phyloP scores from a whole-genome alignment of 345 rosid genomes.

The Eucalyptus brandiana region DNA sequence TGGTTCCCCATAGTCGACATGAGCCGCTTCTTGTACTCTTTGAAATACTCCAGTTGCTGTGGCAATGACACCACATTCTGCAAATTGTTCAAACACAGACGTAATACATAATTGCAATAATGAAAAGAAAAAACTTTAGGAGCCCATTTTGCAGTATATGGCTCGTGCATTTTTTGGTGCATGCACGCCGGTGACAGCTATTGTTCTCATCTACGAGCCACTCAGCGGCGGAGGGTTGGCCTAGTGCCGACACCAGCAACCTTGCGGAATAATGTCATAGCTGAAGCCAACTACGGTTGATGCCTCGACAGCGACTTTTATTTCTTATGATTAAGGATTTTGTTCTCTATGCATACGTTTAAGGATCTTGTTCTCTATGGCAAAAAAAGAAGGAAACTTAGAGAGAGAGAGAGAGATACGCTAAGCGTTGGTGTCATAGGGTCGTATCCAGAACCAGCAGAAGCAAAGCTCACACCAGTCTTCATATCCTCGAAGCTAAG shows the following conservation, averaged over 20 bases:
- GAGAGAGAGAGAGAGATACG: constrained; percentile 12
- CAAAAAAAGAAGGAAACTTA: neutral
- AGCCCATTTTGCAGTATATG: neutral
- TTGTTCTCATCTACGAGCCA: neutral
- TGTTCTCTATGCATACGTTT: neutral
- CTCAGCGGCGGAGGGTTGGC: neutral
- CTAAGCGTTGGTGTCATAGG: constrained; percentile 53
- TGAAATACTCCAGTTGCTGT: constrained; percentile 37
- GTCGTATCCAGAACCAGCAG: constrained; percentile 80
- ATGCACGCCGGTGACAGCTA: neutral
- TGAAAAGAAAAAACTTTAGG: neutral
- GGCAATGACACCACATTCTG: constrained; percentile 34
- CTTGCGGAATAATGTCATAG: neutral
- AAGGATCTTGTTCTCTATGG: neutral
- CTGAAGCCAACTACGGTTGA: neutral
- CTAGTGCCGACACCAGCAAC: neutral
- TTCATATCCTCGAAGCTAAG: constrained; percentile 51
- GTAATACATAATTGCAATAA: neutral
- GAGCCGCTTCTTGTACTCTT: constrained; percentile 32
- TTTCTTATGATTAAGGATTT: neutral
- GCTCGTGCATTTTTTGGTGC: neutral
- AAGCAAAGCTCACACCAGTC: constrained; percentile 87
- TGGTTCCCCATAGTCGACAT: constrained; percentile 26
- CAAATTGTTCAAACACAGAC: neutral
- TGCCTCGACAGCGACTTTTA: neutral